Evolutionary conservation across 2,329 filamentous ascomycete species (phyloP).

Genomic region (Penicillium aurantiogriseum): DNA sequence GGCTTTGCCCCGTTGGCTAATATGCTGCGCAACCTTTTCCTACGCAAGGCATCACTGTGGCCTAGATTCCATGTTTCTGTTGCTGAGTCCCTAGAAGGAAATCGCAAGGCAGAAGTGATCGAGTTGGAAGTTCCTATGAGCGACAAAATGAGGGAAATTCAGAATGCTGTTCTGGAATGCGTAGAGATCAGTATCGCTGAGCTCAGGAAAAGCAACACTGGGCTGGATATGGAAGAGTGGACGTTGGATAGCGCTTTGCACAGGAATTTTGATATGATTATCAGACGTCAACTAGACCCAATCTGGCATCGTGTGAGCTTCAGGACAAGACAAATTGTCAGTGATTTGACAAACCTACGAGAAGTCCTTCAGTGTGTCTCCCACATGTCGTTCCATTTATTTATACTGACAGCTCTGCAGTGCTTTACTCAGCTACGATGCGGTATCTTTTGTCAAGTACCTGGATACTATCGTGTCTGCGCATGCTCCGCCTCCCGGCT

Average conservation of each 20-base stretch:
- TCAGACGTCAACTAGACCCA: slow-evolving; percentile 86
- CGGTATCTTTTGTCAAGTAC: slow-evolving; percentile 87
- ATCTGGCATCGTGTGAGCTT: slow-evolving; percentile 97
- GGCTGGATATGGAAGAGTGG: slow-evolving; percentile 95
- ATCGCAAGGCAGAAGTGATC: slow-evolving; percentile 92
- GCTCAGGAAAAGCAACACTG: slow-evolving; percentile 84
- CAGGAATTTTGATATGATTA: slow-evolving; percentile 84
- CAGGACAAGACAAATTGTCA: slow-evolving; percentile 92
- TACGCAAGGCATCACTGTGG: slow-evolving; percentile 85
- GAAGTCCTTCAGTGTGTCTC: slow-evolving; percentile 69
- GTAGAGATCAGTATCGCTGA: slow-evolving; percentile 93
- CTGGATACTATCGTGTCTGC: slow-evolving; percentile 91
- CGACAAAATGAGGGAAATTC: slow-evolving; percentile 86
- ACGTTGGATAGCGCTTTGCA: slow-evolving; percentile 90
- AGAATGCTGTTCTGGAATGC: slow-evolving; percentile 92
- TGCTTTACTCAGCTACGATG: slow-evolving; percentile 77
- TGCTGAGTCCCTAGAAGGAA: slow-evolving; percentile 83
- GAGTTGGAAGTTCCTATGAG: slow-evolving; percentile 97
- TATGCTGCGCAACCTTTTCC: slow-evolving; percentile 89
- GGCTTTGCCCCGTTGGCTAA: slow-evolving; percentile 85
- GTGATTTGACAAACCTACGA: slow-evolving; percentile 79
- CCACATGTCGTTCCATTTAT: not conserved
- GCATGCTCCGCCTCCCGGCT: slow-evolving; percentile 82
- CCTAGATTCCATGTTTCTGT: slow-evolving; percentile 91
- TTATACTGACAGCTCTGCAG: slow-evolving; percentile 30